Evolutionary conservation across 1,139 yeast genomes (phyloP), one percentile per base, ranked within the genome.

Genomic region (Debaryomycetaceae sp.): DNA sequence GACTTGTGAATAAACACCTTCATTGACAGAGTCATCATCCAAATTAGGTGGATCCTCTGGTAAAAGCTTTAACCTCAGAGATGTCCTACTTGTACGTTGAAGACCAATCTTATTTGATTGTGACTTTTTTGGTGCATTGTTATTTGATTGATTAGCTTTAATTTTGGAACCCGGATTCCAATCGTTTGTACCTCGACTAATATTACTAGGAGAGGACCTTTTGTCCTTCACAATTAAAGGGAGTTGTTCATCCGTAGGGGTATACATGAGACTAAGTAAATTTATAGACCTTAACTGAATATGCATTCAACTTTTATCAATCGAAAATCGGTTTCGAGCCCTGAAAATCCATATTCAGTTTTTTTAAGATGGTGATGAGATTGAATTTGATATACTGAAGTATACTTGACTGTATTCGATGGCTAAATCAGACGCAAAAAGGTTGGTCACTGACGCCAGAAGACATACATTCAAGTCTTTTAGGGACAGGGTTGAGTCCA

Each of bases 71-170:
- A 91, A 75, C 64, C 88, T 91, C 61, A 88, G 97, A 0, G 95
- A 81, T 0, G 95, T 87, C 59, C 93, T 80, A 38, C 96, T 86
- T 0, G 95, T 84, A 59, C 98, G 74, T 59, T 90, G 97, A 5
- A 96, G 87, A 1, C 96, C 96, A 14, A 80, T 69, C 49, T 81
- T 76, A 40, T 68, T 66, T 37, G 72, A 63, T 43, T 67, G 72
- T 20, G 68, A 56, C 39, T 67, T 58, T 46, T 58, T 63, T 23
- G 65, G 59, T 20, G 11, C 4, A 27, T 11, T 11, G 11, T 7
- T 27, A 27, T 27, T 27, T 27, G 31, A 27, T 11, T 27, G 31
- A 27, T 27, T 27, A 11, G 11, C 4, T 27, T 27, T 27, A 3
- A 27, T 8, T 8, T 27, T 27, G 3, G 11, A 11, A 27, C 11